Conservation (phyloP, 768 basidiomycete species). For the Trametopsis cervina region DNA sequence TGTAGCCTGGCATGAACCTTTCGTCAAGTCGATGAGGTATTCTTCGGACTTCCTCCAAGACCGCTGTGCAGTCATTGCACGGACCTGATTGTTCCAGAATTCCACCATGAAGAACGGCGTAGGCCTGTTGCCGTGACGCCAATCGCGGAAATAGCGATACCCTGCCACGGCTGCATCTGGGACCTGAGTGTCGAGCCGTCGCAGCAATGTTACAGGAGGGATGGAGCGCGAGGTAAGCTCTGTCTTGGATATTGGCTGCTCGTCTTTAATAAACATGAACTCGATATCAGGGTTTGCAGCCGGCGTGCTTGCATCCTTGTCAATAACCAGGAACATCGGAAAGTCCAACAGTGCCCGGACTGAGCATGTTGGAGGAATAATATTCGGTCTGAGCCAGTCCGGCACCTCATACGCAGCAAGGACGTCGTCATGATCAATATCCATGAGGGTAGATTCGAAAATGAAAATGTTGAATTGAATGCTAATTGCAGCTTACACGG, state of each 20-base stretch:
- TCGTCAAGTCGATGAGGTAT: not conserved
- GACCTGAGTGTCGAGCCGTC: not conserved
- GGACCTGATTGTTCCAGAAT: not conserved
- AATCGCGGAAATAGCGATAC: not conserved
- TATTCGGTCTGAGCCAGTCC: not conserved
- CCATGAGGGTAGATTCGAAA: too few species aligned
- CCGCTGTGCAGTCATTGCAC: not conserved
- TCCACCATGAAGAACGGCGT: not conserved
- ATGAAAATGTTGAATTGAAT: too few species aligned
- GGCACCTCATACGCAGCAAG: not conserved
- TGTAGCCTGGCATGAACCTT: not conserved
- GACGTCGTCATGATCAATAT: not conserved
- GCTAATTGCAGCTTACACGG: too few species aligned
- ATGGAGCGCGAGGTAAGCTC: not conserved
- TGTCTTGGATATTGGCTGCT: not conserved
- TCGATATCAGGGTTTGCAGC: not conserved
- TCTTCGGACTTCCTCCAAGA: not conserved
- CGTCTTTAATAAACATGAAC: not conserved
- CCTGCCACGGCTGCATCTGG: not conserved
- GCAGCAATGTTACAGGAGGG: not conserved
- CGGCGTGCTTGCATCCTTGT: not conserved
- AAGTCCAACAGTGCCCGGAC: not conserved
- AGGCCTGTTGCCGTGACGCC: not conserved
- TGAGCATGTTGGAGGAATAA: not conserved
- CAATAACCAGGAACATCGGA: not conserved